Evolutionary conservation across 345 rosid genomes (phyloP).

Genomic region (Passiflora organensis): DNA sequence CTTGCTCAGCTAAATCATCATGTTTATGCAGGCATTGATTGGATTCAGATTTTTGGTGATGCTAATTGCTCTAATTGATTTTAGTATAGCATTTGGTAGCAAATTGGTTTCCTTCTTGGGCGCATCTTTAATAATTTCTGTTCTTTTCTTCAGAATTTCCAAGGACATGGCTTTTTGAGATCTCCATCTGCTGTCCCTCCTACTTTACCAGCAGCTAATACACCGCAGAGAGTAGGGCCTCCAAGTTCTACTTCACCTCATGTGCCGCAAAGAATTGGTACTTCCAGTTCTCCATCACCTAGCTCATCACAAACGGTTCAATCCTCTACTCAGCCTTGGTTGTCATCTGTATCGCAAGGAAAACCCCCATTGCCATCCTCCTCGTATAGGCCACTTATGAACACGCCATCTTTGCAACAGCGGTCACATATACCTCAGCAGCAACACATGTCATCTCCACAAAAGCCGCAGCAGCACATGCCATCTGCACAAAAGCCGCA

Average conservation of each 20-base stretch:
- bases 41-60: neutral
- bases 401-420: constrained; percentile 62
- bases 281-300: constrained; percentile 50
- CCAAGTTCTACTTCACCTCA: neutral
- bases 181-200: constrained; percentile 46
- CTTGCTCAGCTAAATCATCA: neutral
- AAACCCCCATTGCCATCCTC: constrained; percentile 80
- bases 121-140: neutral
- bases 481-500: no score
- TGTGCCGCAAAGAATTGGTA: constrained; percentile 16
- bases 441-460: no score
- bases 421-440: constrained; percentile 60
- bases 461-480: no score
- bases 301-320: constrained; percentile 53
- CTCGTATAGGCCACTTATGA: constrained; percentile 61
- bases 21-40: neutral
- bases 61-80: neutral
- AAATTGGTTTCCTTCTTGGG: neutral
- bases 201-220: constrained; percentile 47
- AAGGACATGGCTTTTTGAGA: constrained; percentile 66
- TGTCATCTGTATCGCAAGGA: constrained; percentile 70
- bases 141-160: constrained; percentile 50
- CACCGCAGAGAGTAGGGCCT: constrained; percentile 57
- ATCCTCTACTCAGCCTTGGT: constrained; percentile 71
- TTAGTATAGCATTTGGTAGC: neutral